Percentiles rank a stretch among this genome's conserved stretches.
phyloP scores from a whole-genome alignment of 345 rosid genomes.

The Salix caprea region DNA sequence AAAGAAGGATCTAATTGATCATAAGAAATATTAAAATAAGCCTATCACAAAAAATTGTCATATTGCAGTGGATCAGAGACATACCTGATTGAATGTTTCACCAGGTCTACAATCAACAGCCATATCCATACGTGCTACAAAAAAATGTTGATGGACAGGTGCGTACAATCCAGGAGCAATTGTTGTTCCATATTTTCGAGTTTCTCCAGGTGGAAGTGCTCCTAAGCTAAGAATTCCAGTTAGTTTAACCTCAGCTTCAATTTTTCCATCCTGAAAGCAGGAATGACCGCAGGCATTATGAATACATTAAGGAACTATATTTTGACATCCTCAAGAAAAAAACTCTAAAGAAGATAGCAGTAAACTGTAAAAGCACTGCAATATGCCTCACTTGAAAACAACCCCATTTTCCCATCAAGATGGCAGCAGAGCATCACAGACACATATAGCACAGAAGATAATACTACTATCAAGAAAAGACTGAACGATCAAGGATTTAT shows the following conservation, averaged over 20 bases:
- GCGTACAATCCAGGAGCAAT: slow-evolving; percentile 91
- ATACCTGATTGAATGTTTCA: slow-evolving; percentile 86
- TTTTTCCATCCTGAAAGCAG: slow-evolving; percentile 78
- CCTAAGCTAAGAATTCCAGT: slow-evolving; percentile 96
- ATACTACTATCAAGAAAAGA: neutral
- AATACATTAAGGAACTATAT: slow-evolving; percentile 2
- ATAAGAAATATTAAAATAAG: neutral
- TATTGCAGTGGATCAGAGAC: neutral
- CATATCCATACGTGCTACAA: slow-evolving; percentile 94
- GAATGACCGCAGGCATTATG: neutral
- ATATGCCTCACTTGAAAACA: neutral
- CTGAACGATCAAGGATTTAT: neutral
- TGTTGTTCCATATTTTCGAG: slow-evolving; percentile 80
- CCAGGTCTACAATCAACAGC: slow-evolving; percentile 87
- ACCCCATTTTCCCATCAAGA: slow-evolving; percentile 13
- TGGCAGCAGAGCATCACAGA: slow-evolving; percentile 9
- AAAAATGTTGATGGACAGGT: slow-evolving; percentile 93
- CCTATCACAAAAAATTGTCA: no score
- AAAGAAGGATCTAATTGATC: no score
- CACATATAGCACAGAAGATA: slow-evolving; percentile 3
- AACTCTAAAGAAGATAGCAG: neutral
- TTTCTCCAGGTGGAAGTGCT: slow-evolving; percentile 86
- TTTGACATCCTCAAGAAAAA: neutral
- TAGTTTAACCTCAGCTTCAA: slow-evolving; percentile 91
- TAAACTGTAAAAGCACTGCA: neutral